Evolutionary conservation across 371 early-diverging fungal genomes (phyloP).

Genomic region (Syncephalis fuscata): DNA sequence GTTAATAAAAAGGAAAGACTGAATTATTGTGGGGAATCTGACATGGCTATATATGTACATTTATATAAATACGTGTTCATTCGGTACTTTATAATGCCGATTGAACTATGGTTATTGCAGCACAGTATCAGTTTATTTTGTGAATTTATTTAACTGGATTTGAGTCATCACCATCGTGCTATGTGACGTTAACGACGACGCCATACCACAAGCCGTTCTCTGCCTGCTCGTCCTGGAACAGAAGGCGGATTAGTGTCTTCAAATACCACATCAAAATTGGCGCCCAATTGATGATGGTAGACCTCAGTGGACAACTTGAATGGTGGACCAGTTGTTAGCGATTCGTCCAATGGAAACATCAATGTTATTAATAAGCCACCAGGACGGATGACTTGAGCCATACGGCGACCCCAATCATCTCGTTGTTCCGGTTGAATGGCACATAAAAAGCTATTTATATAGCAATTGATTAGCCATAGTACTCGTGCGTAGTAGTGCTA

Average conservation of each 20-base stretch:
- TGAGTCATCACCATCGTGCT: no score
- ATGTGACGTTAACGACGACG: slow-evolving; percentile 14
- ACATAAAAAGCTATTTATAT: slow-evolving; percentile 47
- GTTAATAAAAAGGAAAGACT: no score
- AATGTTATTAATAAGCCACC: slow-evolving; percentile 67
- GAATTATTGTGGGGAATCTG: no score
- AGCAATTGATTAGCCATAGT: not conserved
- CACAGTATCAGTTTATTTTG: no score
- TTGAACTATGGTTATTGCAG: no score
- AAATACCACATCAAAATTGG: slow-evolving; percentile 34
- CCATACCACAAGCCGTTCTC: slow-evolving; percentile 44
- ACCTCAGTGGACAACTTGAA: slow-evolving; percentile 32
- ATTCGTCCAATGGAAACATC: slow-evolving; percentile 53
- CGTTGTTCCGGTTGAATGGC: slow-evolving; percentile 56
- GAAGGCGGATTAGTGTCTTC: slow-evolving; percentile 29
- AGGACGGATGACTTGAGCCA: slow-evolving; percentile 42
- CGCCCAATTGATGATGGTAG: slow-evolving; percentile 25
- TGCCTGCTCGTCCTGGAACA: slow-evolving; percentile 24
- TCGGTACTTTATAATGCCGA: no score
- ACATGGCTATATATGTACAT: no score
- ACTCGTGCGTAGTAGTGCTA: not conserved
- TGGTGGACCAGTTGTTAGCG: slow-evolving; percentile 41
- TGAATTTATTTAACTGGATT: no score
- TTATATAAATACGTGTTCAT: no score
- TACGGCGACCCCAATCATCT: slow-evolving; percentile 47